A percentile compares a stretch with the other conserved stretches of the same genome.
Evolutionary conservation across 2,329 filamentous ascomycete genomes (phyloP).

Genomic region (Davidsoniella virescens): DNA sequence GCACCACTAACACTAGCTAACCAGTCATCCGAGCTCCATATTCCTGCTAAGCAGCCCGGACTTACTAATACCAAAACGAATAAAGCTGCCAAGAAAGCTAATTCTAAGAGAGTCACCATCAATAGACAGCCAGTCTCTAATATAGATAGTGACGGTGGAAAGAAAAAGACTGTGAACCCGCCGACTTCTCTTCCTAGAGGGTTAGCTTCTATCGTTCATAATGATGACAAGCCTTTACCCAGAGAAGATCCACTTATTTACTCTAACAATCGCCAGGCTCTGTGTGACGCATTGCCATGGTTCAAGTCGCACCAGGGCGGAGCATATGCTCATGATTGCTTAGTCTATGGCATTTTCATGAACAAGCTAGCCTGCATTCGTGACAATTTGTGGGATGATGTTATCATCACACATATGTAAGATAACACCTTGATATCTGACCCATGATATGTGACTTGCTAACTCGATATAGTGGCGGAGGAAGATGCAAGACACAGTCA

Average conservation of each 20-base stretch:
- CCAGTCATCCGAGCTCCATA: too few relatives aligned
- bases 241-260: conserved; percentile 26
- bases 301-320: conserved; percentile 46
- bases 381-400: conserved; percentile 42
- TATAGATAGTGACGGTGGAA: too few relatives aligned
- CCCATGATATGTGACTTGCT: not conserved
- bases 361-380: conserved; percentile 36
- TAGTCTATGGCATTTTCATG: conserved; percentile 42
- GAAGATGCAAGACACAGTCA: not conserved
- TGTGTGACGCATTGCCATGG: conserved; percentile 48
- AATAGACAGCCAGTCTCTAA: too few relatives aligned
- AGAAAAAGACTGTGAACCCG: too few relatives aligned
- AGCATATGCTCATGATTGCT: conserved; percentile 31
- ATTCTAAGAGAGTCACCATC: too few relatives aligned
- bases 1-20: too few relatives aligned
- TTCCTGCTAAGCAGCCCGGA: too few relatives aligned
- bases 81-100: too few relatives aligned
- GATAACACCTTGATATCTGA: conserved; percentile 16
- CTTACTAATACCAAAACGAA: too few relatives aligned
- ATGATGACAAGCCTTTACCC: not conserved
- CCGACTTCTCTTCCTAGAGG: too few relatives aligned
- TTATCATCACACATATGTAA: conserved; percentile 48
- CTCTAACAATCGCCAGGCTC: conserved; percentile 38
- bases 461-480: conserved; percentile 13
- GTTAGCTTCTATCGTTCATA: too few relatives aligned